phyloP scores from a whole-genome alignment of 306 rosid species.

The Corylus americana region DNA sequence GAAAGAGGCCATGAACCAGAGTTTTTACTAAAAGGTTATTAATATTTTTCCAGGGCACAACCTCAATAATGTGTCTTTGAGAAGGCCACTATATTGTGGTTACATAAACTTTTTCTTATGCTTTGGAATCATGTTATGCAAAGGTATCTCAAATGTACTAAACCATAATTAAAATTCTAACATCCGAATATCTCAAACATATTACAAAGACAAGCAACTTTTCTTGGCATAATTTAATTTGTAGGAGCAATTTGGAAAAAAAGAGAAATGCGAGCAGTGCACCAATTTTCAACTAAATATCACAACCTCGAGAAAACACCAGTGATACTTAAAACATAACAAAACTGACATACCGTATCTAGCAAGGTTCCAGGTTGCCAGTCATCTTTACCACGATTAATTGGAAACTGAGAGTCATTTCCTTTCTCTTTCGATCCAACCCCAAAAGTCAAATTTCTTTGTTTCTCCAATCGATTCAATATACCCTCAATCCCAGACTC shows the following conservation, averaged over 20 bases:
- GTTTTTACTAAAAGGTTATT: not conserved
- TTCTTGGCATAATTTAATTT: not conserved
- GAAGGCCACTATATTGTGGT: not conserved
- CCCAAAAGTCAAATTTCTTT: conserved; percentile 55
- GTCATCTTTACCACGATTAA: conserved; percentile 32
- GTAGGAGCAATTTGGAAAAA: not conserved
- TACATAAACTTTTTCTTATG: conserved; percentile 6
- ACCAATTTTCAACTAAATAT: not conserved
- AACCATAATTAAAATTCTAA: not conserved
- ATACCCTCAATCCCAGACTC: conserved; percentile 90
- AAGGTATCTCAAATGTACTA: not conserved
- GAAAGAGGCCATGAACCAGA: not conserved
- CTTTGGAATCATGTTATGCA: conserved; percentile 10
- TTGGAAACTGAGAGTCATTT: conserved; percentile 11
- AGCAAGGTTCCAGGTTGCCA: conserved; percentile 31
- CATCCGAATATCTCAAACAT: conserved; percentile 1
- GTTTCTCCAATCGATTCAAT: conserved; percentile 75
- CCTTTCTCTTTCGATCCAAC: conserved; percentile 41
- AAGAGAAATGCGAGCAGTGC: not conserved
- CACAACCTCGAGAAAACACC: conserved; percentile 9
- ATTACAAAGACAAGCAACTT: not conserved
- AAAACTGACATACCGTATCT: conserved; percentile 51
- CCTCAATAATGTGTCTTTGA: conserved; percentile 3
- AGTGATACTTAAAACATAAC: conserved; percentile 3
- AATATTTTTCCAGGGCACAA: conserved; percentile 14